Conservation (phyloP, 2,329 filamentous ascomycete genomes). For the Podosphaera aphanis region DNA sequence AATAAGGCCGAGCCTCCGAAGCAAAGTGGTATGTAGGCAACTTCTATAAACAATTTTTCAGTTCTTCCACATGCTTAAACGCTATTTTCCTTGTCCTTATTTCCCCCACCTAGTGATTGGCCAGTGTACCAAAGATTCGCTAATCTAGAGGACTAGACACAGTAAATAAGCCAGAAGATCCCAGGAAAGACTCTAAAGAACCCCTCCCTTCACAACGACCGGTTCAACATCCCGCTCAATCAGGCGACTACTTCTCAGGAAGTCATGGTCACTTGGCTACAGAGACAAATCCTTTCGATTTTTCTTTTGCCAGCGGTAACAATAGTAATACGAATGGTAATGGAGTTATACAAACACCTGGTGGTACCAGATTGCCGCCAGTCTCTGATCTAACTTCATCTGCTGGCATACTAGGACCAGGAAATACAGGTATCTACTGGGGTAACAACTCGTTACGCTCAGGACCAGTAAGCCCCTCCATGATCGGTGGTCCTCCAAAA, state of each 20-base stretch:
- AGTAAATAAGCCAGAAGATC: conserved; percentile 21
- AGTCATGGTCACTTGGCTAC: conserved; percentile 35
- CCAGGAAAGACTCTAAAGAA: conserved; percentile 33
- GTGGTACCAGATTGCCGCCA: conserved; percentile 61
- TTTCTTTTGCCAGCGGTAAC: conserved; percentile 52
- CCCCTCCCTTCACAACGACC: conserved; percentile 49
- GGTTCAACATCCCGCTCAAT: conserved; percentile 21
- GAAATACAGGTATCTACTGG: conserved; percentile 57
- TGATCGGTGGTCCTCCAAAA: conserved; percentile 62
- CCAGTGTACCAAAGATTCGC: not conserved
- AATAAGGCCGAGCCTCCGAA: conserved; percentile 6
- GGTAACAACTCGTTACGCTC: conserved; percentile 46
- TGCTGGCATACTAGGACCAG: conserved; percentile 52
- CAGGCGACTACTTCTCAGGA: conserved; percentile 46
- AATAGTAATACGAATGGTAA: conserved; percentile 19
- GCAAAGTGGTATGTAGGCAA: conserved; percentile 7
- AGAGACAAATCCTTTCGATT: conserved; percentile 93
- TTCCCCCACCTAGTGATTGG: not conserved
- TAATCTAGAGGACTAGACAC: conserved; percentile 6
- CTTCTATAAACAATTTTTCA: not conserved
- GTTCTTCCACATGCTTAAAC: not conserved
- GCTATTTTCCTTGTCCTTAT: not conserved
- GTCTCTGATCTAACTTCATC: conserved; percentile 83
- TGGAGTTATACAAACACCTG: conserved; percentile 46
- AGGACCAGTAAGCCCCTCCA: conserved; percentile 84